Evolutionary conservation across 805 yeast genomes (phyloP).

Genomic region (Candida odintsovae): DNA sequence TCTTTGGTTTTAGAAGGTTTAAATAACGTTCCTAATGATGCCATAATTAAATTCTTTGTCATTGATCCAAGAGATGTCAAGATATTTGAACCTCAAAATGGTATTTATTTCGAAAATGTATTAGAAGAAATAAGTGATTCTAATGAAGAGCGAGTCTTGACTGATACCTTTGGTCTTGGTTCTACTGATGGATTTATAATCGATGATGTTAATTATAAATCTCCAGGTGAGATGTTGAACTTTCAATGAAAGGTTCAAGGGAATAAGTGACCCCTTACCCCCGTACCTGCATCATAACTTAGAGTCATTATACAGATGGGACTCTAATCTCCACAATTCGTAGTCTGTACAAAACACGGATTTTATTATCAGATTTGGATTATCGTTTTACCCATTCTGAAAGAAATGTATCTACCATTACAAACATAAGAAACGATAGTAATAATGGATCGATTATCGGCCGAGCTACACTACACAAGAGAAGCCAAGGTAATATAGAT

Average conservation of each 20-base stretch:
- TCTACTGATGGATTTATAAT: background rate
- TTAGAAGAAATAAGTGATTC: background rate
- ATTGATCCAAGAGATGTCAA: background rate
- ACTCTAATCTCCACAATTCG: too few relatives aligned
- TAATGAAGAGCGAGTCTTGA: background rate
- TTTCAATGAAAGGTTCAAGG: background rate
- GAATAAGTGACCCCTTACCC: too few relatives aligned
- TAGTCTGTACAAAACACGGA: too few relatives aligned
- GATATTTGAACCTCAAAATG: background rate
- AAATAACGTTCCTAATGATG: background rate
- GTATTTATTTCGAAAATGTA: background rate
- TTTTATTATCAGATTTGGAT: too few relatives aligned
- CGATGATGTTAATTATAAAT: background rate
- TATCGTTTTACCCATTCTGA: too few relatives aligned
- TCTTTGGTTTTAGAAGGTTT: conserved; percentile 3
- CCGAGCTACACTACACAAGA: too few relatives aligned
- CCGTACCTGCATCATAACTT: too few relatives aligned
- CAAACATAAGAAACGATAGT: too few relatives aligned
- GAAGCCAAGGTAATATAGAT: too few relatives aligned
- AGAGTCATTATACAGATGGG: too few relatives aligned
- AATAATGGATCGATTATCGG: too few relatives aligned
- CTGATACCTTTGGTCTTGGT: background rate
- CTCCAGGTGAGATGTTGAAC: background rate
- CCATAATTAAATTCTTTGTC: background rate
- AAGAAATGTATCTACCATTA: too few relatives aligned